A percentile compares a stretch with the other conserved stretches of the same genome.
These are phyloP conservation scores for Zygosaccharomyces sapae DNA, from an alignment of 1,139 yeast species.

Conservation along the genomic window DNA sequence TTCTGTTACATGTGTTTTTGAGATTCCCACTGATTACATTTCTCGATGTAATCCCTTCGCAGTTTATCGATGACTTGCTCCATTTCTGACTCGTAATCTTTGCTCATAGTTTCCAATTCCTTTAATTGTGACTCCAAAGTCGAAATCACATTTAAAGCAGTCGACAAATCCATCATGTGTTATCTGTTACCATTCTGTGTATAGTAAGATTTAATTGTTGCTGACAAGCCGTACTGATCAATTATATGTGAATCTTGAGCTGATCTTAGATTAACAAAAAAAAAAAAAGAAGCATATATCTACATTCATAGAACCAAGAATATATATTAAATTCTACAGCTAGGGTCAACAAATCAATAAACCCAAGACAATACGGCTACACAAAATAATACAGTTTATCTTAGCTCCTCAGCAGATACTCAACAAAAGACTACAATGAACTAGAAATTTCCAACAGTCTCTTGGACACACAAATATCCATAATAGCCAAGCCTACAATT, in stretches of 20 bases:
- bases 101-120: conserved; percentile 19
- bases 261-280: not conserved
- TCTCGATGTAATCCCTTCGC: conserved; percentile 11
- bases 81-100: conserved; percentile 22
- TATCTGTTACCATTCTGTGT: too few relatives aligned
- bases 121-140: conserved; percentile 21
- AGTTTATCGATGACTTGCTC: conserved; percentile 18
- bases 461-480: conserved; percentile 51
- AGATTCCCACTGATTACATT: conserved; percentile 10
- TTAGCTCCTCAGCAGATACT: not conserved
- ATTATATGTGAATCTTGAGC: not conserved
- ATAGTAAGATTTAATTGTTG: too few relatives aligned
- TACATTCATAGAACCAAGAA: not conserved
- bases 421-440: not conserved
- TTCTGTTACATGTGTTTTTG: conserved; percentile 10
- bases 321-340: not conserved
- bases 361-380: not conserved
- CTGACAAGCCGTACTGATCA: too few relatives aligned
- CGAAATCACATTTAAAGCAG: conserved; percentile 16
- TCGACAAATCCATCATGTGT: conserved; percentile 11
- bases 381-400: not conserved
- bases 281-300: not conserved
- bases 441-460: conserved; percentile 13
- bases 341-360: not conserved
- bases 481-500: conserved; percentile 56